Conservation (phyloP, 2,329 filamentous ascomycete genomes). For the Diplocarpon rosae region DNA sequence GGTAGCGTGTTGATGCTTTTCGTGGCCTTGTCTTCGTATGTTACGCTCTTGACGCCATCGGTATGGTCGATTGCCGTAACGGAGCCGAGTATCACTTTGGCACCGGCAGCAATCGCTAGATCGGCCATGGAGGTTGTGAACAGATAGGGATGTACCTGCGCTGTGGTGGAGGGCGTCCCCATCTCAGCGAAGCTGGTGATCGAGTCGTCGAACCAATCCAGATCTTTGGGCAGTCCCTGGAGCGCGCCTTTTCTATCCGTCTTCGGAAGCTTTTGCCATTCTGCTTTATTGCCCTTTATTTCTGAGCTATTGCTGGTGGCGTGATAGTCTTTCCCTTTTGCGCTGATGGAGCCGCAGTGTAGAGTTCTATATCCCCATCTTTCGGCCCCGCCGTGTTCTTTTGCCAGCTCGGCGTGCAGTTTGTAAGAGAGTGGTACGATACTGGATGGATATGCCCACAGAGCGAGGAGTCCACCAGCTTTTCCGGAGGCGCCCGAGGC, state of each 20-base stretch:
- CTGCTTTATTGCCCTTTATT: conserved; percentile 10
- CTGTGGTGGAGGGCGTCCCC: conserved; percentile 70
- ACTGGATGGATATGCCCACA: conserved; percentile 81
- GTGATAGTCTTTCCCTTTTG: conserved; percentile 17
- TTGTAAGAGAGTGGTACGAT: conserved; percentile 80
- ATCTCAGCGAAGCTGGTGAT: conserved; percentile 70
- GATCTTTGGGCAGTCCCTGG: conserved; percentile 57
- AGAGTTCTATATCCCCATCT: conserved; percentile 81
- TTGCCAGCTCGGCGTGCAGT: conserved; percentile 74
- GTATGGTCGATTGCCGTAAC: conserved; percentile 57
- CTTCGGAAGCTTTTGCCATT: conserved; percentile 54
- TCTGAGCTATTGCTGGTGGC: background rate
- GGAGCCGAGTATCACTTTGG: conserved; percentile 54
- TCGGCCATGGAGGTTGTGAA: conserved; percentile 80
- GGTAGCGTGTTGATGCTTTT: conserved; percentile 37
- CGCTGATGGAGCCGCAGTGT: conserved; percentile 47
- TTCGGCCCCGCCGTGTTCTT: conserved; percentile 65
- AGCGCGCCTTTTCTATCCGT: conserved; percentile 40
- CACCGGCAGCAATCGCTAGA: conserved; percentile 60
- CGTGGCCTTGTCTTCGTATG: conserved; percentile 44
- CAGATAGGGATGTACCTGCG: conserved; percentile 85
- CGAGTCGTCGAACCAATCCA: conserved; percentile 73
- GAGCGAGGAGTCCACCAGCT: conserved; percentile 77
- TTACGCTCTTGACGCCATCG: conserved; percentile 56
- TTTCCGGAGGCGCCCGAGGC: conserved; percentile 92